Percentiles rank a stretch among this genome's conserved stretches.
These are phyloP conservation scores for Nannochloropsis salina DNA, from an alignment of 108 stramenopile species.

Conservation along the genomic window DNA sequence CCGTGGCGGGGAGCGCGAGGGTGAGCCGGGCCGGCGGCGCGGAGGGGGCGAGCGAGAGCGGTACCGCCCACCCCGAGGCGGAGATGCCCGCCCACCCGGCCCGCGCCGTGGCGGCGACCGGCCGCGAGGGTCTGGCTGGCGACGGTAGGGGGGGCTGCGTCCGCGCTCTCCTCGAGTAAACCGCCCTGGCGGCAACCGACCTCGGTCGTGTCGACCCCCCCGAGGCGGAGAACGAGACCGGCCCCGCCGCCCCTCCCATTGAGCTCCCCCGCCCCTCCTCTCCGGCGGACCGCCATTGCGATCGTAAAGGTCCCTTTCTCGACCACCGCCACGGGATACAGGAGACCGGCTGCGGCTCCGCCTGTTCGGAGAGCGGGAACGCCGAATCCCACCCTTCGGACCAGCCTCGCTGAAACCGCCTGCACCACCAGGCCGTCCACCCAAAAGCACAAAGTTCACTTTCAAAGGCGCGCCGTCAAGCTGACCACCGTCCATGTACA, in stretches of 20 bases:
- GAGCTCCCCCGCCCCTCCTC: not conserved
- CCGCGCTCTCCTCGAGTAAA: not conserved
- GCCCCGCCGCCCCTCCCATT: constrained; percentile 2
- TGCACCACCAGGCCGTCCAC: not conserved
- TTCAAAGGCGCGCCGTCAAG: not conserved
- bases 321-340: not conserved
- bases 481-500: constrained; percentile 7
- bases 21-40: not conserved
- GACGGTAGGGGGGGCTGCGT: constrained; percentile 10
- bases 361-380: not conserved
- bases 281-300: not conserved
- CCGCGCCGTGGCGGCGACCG: not conserved
- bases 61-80: not conserved
- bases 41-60: not conserved
- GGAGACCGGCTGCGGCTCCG: not conserved
- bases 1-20: not conserved
- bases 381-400: not conserved
- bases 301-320: not conserved
- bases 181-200: not conserved
- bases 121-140: not conserved
- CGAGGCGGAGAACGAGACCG: constrained; percentile 1
- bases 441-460: not conserved
- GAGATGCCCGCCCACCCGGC: not conserved
- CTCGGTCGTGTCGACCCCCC: not conserved
- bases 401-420: not conserved